phyloP scores from a whole-genome alignment of 1,284 basidiomycete species.

The Puccinia sorghi region DNA sequence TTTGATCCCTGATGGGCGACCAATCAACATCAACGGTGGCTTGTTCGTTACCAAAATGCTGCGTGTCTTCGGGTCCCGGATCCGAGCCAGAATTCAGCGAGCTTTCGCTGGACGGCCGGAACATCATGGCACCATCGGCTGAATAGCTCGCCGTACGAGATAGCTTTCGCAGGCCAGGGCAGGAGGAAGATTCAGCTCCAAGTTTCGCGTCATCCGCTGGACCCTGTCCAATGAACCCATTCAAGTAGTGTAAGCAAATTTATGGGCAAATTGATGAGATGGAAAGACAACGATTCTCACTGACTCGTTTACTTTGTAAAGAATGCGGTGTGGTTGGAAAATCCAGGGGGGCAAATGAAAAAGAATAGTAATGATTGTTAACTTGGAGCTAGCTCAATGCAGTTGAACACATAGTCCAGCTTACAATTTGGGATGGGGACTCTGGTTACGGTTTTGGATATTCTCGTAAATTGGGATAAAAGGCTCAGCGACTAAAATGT shows the following conservation, averaged over 20 bases:
- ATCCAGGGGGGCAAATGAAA: background rate
- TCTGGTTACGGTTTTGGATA: background rate
- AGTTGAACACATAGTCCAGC: background rate
- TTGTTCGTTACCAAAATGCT: background rate
- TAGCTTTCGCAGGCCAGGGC: background rate
- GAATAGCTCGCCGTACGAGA: conserved; percentile 24
- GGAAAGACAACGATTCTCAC: background rate
- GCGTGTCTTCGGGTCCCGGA: background rate
- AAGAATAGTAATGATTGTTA: background rate
- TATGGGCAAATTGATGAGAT: background rate
- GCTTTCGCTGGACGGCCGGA: conserved; percentile 33
- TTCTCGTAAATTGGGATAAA: background rate
- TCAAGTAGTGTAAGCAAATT: background rate
- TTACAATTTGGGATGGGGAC: background rate
- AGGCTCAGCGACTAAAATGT: conserved; percentile 9
- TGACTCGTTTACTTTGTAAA: conserved; percentile 4
- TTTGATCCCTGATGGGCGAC: background rate
- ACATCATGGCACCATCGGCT: conserved; percentile 39
- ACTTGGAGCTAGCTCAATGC: background rate
- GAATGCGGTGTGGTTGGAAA: background rate
- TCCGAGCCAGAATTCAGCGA: conserved; percentile 18
- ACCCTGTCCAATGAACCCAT: background rate
- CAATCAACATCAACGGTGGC: conserved; percentile 5
- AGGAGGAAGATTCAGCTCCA: background rate
- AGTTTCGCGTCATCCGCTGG: background rate